phyloP scores from a whole-genome alignment of 495 filamentous ascomycete genomes.

The Aspergillus cristatus region DNA sequence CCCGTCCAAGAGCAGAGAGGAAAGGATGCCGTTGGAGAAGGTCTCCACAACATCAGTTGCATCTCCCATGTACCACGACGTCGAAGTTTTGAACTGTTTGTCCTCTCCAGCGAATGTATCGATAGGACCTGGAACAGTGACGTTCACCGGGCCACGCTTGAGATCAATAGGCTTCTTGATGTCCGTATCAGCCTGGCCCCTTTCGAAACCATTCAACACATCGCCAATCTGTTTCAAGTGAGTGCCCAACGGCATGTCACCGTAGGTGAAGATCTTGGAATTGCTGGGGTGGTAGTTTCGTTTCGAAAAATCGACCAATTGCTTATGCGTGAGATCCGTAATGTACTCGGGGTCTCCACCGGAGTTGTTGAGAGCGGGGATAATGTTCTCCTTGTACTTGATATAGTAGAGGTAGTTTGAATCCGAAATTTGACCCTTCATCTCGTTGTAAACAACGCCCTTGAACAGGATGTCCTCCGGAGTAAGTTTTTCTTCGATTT shows the following conservation, averaged over 20 bases:
- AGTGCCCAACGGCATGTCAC: conserved; percentile 74
- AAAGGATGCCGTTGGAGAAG: conserved; percentile 74
- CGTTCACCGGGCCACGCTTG: conserved; percentile 49
- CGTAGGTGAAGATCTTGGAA: conserved; percentile 89
- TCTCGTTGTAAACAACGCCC: conserved; percentile 98
- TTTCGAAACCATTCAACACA: conserved; percentile 61
- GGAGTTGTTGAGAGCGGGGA: conserved; percentile 88
- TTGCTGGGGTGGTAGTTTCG: conserved; percentile 96
- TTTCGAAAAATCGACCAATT: conserved; percentile 75
- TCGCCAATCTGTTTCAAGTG: conserved; percentile 71
- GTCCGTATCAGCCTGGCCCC: conserved; percentile 55
- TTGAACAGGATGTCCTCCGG: conserved; percentile 73
- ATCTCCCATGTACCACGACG: conserved; percentile 84
- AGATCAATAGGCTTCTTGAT: conserved; percentile 72
- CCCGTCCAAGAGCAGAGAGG: conserved; percentile 77
- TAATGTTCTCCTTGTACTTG: conserved; percentile 85
- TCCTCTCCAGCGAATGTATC: conserved; percentile 79
- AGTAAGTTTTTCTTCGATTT: conserved; percentile 21
- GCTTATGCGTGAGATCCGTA: conserved; percentile 82
- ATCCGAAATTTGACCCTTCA: conserved; percentile 99
- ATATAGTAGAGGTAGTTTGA: conserved; percentile 94
- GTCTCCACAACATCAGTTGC: conserved; percentile 72
- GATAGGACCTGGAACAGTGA: conserved; percentile 72
- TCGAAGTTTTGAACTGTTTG: conserved; percentile 85
- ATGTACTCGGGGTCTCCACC: conserved; percentile 94